Evolutionary conservation across 202 grass and related monocot genomes (phyloP).

Genomic region (Carex arenaria): DNA sequence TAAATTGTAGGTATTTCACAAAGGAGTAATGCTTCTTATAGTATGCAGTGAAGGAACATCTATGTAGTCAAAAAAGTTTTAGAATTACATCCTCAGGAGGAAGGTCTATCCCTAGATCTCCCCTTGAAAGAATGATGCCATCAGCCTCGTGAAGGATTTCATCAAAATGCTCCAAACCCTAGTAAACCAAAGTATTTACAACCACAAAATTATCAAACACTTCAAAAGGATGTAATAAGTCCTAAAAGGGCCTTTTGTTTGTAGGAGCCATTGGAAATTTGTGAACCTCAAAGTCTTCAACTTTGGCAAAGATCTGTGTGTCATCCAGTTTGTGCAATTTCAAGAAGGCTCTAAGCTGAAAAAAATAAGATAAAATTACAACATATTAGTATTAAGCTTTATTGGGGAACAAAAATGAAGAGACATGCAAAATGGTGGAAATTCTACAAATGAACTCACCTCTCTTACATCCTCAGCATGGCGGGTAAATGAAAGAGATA

Average conservation of each 20-base stretch:
- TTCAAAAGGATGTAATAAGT: slow-evolving; percentile 21
- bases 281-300: slow-evolving; percentile 82
- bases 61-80: not conserved
- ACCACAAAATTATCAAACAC: slow-evolving; percentile 18
- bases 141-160: slow-evolving; percentile 92
- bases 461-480: slow-evolving; percentile 74
- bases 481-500: slow-evolving; percentile 96
- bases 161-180: slow-evolving; percentile 97
- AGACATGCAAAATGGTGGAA: slow-evolving; percentile 4
- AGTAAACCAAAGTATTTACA: slow-evolving; percentile 24
- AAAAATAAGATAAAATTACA: slow-evolving; percentile 10
- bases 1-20: not conserved
- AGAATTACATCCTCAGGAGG: slow-evolving; percentile 80
- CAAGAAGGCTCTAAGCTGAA: slow-evolving; percentile 87
- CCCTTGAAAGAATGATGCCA: slow-evolving; percentile 81
- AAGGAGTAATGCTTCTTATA: not conserved
- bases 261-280: slow-evolving; percentile 1
- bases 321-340: slow-evolving; percentile 59
- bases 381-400: not conserved
- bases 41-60: not conserved
- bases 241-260: not conserved
- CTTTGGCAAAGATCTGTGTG: slow-evolving; percentile 89
- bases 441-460: slow-evolving; percentile 48
- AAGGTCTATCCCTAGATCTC: slow-evolving; percentile 87
- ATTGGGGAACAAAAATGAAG: not conserved